Conservation (phyloP, 2,329 filamentous ascomycete species). For the Metarhizium guizhouense region DNA sequence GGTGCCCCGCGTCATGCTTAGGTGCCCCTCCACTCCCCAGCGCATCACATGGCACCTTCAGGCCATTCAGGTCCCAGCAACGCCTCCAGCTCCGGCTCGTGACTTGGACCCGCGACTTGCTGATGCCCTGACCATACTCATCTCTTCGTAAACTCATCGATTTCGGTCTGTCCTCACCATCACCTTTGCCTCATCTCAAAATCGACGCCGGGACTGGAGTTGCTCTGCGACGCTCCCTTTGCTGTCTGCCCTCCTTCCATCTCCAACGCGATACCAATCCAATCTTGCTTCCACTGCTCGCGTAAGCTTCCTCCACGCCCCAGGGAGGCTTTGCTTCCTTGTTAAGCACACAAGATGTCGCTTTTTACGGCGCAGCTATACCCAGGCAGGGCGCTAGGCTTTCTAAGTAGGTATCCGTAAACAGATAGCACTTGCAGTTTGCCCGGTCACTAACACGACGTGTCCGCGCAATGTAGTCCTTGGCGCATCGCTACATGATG, state of each 20-base stretch:
- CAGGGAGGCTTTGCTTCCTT: neutral
- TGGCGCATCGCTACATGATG: slow-evolving; percentile 83
- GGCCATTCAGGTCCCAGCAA: neutral
- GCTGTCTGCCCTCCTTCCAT: neutral
- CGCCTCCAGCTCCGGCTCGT: neutral
- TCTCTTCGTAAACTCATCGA: neutral
- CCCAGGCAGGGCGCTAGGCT: slow-evolving; percentile 58
- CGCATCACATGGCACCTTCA: slow-evolving; percentile 5
- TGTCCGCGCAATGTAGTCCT: slow-evolving; percentile 66
- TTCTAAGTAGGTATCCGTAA: slow-evolving; percentile 33
- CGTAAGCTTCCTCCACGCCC: neutral
- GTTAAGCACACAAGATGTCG: slow-evolving; percentile 25
- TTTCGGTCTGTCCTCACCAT: neutral
- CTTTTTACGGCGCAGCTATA: slow-evolving; percentile 53
- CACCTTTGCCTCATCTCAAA: neutral
- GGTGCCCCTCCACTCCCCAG: neutral
- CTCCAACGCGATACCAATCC: neutral
- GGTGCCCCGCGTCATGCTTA: slow-evolving; percentile 1
- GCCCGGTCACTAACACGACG: slow-evolving; percentile 33
- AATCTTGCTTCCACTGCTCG: neutral
- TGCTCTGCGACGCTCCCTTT: neutral
- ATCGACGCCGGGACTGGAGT: neutral
- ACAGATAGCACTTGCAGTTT: neutral
- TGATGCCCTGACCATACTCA: too few relatives aligned
- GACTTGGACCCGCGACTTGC: neutral